These are phyloP conservation scores for Fennellomyces sp. DNA, from an alignment of 371 early-diverging fungal genomes.

Conservation along the genomic window DNA sequence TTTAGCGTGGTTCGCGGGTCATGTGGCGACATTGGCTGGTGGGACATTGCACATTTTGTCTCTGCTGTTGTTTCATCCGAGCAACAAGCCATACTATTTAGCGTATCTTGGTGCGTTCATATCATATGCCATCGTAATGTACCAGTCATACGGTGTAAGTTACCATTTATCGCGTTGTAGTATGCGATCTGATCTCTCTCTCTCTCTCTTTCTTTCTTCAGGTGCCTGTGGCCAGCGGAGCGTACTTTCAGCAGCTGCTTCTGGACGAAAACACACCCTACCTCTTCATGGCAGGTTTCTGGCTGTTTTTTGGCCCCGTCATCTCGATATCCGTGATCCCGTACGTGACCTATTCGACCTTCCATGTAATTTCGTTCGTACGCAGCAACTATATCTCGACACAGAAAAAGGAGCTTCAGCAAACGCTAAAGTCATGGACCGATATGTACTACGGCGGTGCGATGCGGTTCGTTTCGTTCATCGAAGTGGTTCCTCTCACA, in stretches of 20 bases:
- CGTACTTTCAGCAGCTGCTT: not conserved
- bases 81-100: not conserved
- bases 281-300: not conserved
- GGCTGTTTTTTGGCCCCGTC: not conserved
- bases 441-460: not conserved
- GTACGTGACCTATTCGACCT: conserved; percentile 1
- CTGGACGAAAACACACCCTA: conserved; percentile 5
- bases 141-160: conserved; percentile 6
- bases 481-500: conserved; percentile 2
- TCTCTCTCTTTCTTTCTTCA: not conserved
- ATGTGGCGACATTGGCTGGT: not conserved
- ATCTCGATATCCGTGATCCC: conserved; percentile 3
- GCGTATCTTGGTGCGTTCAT: not conserved
- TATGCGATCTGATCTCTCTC: no score
- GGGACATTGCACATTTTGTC: not conserved
- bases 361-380: conserved; percentile 1
- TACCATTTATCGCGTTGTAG: not conserved
- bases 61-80: not conserved
- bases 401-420: not conserved
- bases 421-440: conserved; percentile 1
- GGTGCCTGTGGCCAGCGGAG: not conserved
- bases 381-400: not conserved
- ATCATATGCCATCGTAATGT: conserved; percentile 6
- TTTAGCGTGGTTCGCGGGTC: conserved; percentile 3
- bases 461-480: conserved; percentile 7